Conservation (phyloP, 2,329 filamentous ascomycete species). For the Fusarium armeniacum region DNA sequence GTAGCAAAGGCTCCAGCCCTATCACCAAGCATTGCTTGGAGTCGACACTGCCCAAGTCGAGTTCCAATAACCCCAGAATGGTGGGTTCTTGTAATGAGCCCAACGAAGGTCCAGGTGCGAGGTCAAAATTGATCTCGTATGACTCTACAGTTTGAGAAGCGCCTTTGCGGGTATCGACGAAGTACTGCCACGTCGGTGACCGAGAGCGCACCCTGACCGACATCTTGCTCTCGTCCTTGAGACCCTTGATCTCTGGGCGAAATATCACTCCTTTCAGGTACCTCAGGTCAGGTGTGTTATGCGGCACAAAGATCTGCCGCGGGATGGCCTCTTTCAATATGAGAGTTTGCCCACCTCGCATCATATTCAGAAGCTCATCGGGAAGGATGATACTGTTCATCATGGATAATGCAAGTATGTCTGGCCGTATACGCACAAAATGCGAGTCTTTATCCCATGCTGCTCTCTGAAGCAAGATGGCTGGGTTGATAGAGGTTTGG, state of each 20-base stretch:
- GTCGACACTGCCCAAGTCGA: slow-evolving; percentile 34
- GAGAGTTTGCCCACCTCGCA: slow-evolving; percentile 18
- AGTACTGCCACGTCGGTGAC: slow-evolving; percentile 50
- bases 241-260: slow-evolving; percentile 38
- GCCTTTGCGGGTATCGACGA: slow-evolving; percentile 32
- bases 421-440: slow-evolving; percentile 49
- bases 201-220: slow-evolving; percentile 43
- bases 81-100: slow-evolving; percentile 35
- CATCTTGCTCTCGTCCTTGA: slow-evolving; percentile 4
- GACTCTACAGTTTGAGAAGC: slow-evolving; percentile 26
- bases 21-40: slow-evolving; percentile 42
- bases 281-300: slow-evolving; percentile 32
- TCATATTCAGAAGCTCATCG: slow-evolving; percentile 41
- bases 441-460: slow-evolving; percentile 50
- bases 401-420: slow-evolving; percentile 45
- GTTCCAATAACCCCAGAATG: slow-evolving; percentile 47
- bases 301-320: slow-evolving; percentile 48
- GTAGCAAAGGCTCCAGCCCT: slow-evolving; percentile 47
- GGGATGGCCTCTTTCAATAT: slow-evolving; percentile 34
- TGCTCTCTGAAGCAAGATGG: slow-evolving; percentile 50
- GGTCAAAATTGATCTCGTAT: slow-evolving; percentile 50
- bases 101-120: slow-evolving; percentile 39
- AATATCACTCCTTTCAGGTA: slow-evolving; percentile 49
- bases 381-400: slow-evolving; percentile 50
- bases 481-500: slow-evolving; percentile 42